Base-by-base conservation (phyloP, 441 rosid species). In the Euphorbia corollata region DNA sequence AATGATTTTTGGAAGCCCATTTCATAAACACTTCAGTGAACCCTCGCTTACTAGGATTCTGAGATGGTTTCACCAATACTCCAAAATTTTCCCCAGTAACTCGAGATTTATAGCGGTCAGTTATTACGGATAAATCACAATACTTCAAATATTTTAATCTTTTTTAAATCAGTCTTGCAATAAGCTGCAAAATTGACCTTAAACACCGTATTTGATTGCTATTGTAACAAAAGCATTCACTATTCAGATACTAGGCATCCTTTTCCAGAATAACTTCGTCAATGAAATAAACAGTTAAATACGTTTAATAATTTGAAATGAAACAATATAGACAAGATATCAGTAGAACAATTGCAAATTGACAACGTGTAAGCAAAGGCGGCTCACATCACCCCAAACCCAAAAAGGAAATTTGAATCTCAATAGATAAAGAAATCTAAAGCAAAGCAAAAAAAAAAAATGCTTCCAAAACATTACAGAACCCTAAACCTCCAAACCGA, bases 401-500 rank as follows among this genome's bases (percentile, higher is more conserved):
- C 63, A 7, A 22, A 51, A 48, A 48, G n/a, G 13, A 30, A 53
- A 19, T 69, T 61, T 15, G 23, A 63, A 70, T 41, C 34, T 43
- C 41, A 60, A 38, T 10, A 12, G 32, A 27, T 27, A 27, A 4
- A 27, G 32, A 27, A 27, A 27, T 27, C 32, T 27, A 1, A 27
- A 27, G 32, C 32, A 27, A 27, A 27, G 32, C 32, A 27, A 27
- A 27, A 27, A 27, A 27, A 27, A 27, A 27, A 27, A 27, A 27
- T 27, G 32, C 32, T 13, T 62, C 27, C 34, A 4, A 51, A 50
- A 41, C 32, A 27, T 27, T 27, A 16, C 39, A 58, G 9, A 61
- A 11, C 19, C 58, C 58, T 19, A 63, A 41, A 45, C 11, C 50
- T 39, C 12, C 8, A 39, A 39, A 39, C 45, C 45, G 10, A 7